phyloP scores from a whole-genome alignment of 2,329 filamentous ascomycete species.

The Penicillium sclerotigenum region DNA sequence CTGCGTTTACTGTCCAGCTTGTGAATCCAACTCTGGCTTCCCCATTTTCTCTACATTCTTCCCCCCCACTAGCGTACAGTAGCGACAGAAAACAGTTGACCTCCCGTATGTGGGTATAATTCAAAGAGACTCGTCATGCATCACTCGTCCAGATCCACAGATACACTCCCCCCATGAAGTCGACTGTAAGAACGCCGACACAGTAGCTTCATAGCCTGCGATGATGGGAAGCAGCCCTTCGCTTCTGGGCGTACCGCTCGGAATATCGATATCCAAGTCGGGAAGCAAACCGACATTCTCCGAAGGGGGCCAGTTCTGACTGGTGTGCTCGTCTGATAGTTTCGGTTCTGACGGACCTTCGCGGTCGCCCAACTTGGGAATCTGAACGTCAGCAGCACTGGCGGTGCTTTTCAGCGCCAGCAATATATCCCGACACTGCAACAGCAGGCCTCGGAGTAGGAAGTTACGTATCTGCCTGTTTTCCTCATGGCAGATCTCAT shows the following conservation, averaged over 20 bases:
- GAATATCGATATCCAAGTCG: conserved; percentile 7
- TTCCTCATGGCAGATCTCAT: conserved; percentile 31
- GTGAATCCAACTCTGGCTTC: conserved; percentile 2
- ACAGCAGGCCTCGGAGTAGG: conserved; percentile 27
- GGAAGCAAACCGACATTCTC: conserved; percentile 7
- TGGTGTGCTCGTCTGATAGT: conserved; percentile 2
- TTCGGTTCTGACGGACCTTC: conserved; percentile 7
- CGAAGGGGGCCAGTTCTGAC: conserved; percentile 10
- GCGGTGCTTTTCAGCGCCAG: conserved; percentile 22
- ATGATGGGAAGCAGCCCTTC: conserved; percentile 30
- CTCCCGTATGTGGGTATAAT: conserved; percentile 1
- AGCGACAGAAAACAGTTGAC: conserved; percentile 2
- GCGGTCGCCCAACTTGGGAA: conserved; percentile 11
- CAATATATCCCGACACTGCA: conserved; percentile 29
- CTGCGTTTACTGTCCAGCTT: conserved; percentile 16
- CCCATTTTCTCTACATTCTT: background rate
- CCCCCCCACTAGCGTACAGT: background rate
- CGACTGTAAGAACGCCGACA: conserved; percentile 29
- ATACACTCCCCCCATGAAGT: conserved; percentile 29
- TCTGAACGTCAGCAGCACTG: conserved; percentile 5
- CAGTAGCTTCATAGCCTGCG: conserved; percentile 28
- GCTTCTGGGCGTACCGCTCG: conserved; percentile 6
- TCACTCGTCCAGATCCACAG: conserved; percentile 18
- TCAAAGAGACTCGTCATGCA: conserved; percentile 12
- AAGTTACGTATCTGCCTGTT: conserved; percentile 29